Evolutionary conservation across 306 rosid genomes (phyloP).

Genomic region (Nissolia schottii): DNA sequence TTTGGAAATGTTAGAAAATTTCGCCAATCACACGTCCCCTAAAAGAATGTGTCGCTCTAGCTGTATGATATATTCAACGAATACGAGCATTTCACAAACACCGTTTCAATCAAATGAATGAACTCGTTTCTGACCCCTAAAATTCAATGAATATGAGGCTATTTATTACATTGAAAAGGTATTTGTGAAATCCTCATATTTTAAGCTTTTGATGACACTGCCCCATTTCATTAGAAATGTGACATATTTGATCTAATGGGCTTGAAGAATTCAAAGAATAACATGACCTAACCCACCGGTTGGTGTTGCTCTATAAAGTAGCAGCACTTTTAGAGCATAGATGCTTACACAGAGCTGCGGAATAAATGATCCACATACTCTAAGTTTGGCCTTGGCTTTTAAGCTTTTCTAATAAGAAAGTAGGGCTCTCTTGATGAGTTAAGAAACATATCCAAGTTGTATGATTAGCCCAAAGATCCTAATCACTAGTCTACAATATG

Average conservation of each 20-base stretch:
- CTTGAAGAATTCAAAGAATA: not conserved
- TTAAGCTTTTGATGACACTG: no score
- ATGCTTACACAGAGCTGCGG: not conserved
- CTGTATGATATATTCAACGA: no score
- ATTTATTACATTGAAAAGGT: no score
- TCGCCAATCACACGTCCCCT: no score
- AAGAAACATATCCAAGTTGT: not conserved
- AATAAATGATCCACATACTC: not conserved
- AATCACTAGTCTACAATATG: not conserved
- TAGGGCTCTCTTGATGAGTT: not conserved
- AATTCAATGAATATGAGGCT: no score
- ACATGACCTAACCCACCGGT: constrained; percentile 1
- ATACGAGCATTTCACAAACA: no score
- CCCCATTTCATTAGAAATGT: not conserved
- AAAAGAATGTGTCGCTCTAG: no score
- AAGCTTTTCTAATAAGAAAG: not conserved
- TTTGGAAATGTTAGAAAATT: no score
- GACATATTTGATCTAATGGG: not conserved
- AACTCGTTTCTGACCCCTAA: no score
- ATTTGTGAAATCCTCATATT: no score
- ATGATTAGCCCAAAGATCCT: not conserved
- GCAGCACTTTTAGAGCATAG: not conserved
- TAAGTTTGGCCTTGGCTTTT: not conserved
- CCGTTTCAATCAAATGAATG: no score
- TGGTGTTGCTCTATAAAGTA: not conserved